Conservation (phyloP, 306 rosid species). For the Casuarina cunninghamiana region DNA sequence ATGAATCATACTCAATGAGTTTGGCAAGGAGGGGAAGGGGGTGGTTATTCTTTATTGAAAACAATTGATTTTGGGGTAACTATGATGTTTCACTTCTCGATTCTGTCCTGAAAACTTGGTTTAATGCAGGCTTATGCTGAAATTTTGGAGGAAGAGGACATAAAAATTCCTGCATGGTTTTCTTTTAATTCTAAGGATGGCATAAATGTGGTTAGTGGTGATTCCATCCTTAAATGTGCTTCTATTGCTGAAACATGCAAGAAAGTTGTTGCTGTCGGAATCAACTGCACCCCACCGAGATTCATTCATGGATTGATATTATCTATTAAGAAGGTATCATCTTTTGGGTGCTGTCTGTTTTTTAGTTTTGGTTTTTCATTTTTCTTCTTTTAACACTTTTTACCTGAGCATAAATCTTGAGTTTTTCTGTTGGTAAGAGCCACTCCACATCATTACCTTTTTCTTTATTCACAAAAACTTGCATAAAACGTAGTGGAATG, state of each 20-base stretch:
- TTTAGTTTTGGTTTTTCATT: conserved; percentile 6
- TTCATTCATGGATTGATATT: conserved; percentile 49
- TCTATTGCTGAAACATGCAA: conserved; percentile 51
- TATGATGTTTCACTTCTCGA: conserved; percentile 15
- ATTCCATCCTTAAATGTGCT: conserved; percentile 46
- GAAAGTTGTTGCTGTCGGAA: conserved; percentile 55
- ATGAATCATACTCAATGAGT: not conserved
- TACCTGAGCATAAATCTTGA: conserved; percentile 5
- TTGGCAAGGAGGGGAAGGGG: not conserved
- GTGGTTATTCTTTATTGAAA: not conserved
- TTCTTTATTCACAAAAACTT: not conserved
- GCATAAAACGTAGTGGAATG: not conserved
- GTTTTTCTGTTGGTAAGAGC: not conserved
- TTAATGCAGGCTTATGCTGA: conserved; percentile 48
- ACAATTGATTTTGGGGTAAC: not conserved
- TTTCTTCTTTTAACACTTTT: not conserved
- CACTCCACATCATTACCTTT: not conserved
- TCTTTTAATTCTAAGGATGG: conserved; percentile 63
- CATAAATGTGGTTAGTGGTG: conserved; percentile 55
- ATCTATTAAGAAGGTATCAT: conserved; percentile 50
- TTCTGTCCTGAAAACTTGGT: conserved; percentile 2
- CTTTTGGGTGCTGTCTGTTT: conserved; percentile 6
- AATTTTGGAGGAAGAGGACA: conserved; percentile 50
- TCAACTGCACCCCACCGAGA: conserved; percentile 66
- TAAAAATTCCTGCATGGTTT: conserved; percentile 57